Evolutionary conservation across 208 protist species (phyloP), one percentile per base, ranked within the genome.

Genomic region (Leishmania turanica): DNA sequence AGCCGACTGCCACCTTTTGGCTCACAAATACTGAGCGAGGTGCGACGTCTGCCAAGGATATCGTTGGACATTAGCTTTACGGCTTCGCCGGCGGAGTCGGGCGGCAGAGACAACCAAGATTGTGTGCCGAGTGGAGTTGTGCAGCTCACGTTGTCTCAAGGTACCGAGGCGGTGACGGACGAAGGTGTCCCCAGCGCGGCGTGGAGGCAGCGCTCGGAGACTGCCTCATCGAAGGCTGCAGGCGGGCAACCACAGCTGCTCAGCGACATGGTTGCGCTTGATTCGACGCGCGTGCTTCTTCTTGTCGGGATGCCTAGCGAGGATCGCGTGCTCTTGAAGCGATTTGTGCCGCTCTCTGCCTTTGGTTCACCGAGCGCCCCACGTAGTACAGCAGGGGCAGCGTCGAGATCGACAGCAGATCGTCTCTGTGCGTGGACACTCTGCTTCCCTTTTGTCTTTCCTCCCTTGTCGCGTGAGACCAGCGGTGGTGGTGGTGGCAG

Each of bases 1-100:
- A 84, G 89, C 45, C 88, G 90, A 1, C 78, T 91, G 69, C 92
- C 92, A 21, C 94, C 94, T 2, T 97, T 96, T 81, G 94, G 94
- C 11, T 89, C 71, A 4, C 83, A 91, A 34, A 73, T 97, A n/a
- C 68, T 88, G 73, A 40, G 80, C 27, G 71, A 88, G 37, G 86
- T 89, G 40, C 27, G 42, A 27, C 64, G 70, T 3, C 45, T 95
- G 13, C 89, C 89, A 15, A 65, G 70, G 2, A 86, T 82, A 27
- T 76, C 72, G 11, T 51, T 76, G 53, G 72, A 62, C 13, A 31
- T 73, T 45, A 73, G 45, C 27, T 73, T 37, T 34, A 5, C 7
- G 27, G 34, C 72, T 11, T 54, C 49, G 13, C 31, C 34, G 34
- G 7, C 24, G 17, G n/a, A 56, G 7, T 11, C 7, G 51, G 51